Evolutionary conservation across 768 basidiomycete species (phyloP), one percentile per base, ranked within the genome.

Genomic region (Mycena indigotica): DNA sequence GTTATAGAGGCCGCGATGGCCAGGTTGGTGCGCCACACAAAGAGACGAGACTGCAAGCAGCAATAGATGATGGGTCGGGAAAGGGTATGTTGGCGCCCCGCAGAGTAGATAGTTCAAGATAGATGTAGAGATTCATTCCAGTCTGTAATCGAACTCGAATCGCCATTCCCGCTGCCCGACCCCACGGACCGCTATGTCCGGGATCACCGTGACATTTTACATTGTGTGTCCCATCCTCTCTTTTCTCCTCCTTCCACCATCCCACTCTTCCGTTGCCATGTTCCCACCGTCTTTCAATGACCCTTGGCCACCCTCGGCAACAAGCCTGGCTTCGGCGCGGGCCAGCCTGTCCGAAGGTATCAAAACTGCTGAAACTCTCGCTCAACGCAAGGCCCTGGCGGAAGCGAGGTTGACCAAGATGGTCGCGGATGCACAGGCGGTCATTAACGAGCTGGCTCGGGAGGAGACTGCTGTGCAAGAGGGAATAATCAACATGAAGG

Each of bases 331-430:
- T 28, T 51, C 54, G 3, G 64, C 57, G 13, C 63, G 60, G 21
- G 40, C 46, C 8, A 54, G 64, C 23, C 65, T 72, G 15, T 35
- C 48, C n/a, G 66, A 66, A 30, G 44, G 55, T 13, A 39, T 56
- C 40, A 52, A 51, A 50, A 54, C 26, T 10, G 48, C 55, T 16
- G 15, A 39, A 4, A 50, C 46, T 1, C 72, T 89, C 52, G 66
- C 74, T 45, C 63, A 69, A 17, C 78, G 78, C 67, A 88, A 91
- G 62, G 67, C 72, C 30, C 67, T 68, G 0, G 86, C 83, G 4
- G 82, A 90, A 64, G 73, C 74, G 10, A 75, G 78, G 38, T 82
- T 91, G 28, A 77, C 83, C 1, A 77, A 82, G 71, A 75, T 88
- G 59, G 75, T 91, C 35, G 68, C 73, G 8, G 85, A 87, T 50